These are phyloP conservation scores for Alternaria metachromatica DNA, from an alignment of 2,329 filamentous ascomycete species.

Conservation along the genomic window DNA sequence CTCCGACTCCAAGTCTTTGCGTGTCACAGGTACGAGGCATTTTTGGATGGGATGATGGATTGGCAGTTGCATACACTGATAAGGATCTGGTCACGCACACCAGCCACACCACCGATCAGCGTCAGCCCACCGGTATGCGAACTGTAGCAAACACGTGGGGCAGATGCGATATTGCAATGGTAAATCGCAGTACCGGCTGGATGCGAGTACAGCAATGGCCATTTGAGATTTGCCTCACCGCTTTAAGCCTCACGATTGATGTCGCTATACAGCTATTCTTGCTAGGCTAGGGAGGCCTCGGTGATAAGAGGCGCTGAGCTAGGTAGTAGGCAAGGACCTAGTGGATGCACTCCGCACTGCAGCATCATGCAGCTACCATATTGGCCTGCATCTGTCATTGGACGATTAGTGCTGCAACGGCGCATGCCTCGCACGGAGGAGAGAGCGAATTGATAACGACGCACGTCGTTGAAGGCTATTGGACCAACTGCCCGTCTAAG, in stretches of 20 bases:
- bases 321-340: constrained; percentile 8
- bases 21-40: constrained; percentile 1
- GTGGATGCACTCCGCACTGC: constrained; percentile 15
- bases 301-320: constrained; percentile 10
- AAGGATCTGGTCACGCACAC: constrained; percentile 13
- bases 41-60: neutral
- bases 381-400: constrained; percentile 1
- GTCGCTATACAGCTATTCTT: neutral
- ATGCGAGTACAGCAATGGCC: neutral
- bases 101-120: constrained; percentile 15
- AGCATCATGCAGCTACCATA: constrained; percentile 12
- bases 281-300: neutral
- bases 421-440: constrained; percentile 12
- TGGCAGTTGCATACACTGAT: constrained; percentile 6
- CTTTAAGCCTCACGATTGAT: neutral
- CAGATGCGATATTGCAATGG: neutral
- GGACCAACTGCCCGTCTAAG: neutral
- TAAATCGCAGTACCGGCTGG: neutral
- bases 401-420: neutral
- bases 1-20: neutral
- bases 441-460: constrained; percentile 13
- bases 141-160: constrained; percentile 20
- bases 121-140: neutral
- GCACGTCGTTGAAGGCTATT: neutral
- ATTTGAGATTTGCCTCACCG: constrained; percentile 5